Base-by-base conservation (phyloP, 495 filamentous ascomycete species). In the Penicillium waksmanii region DNA sequence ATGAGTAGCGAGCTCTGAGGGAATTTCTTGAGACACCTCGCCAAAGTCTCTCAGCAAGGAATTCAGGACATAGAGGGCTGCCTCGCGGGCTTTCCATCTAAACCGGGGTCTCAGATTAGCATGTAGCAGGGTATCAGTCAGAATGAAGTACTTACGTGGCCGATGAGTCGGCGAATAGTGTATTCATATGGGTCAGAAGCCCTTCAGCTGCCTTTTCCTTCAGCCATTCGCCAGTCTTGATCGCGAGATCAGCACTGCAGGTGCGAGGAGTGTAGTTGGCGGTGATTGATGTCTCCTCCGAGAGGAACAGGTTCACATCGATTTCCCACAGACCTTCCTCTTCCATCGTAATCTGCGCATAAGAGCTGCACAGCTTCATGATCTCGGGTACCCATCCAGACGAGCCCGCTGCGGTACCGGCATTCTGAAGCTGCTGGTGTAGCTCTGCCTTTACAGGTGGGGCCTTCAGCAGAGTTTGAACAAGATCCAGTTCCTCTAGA, bases 301-400 rank as follows among this genome's bases (percentile, higher is more conserved):
- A 92, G 27, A 98, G 81, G 73, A 96, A 98, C 1, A 98, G 82
- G 49, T 96, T 98, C 54, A 96, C 86, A 73, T 98, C 95, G 57
- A 97, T 88, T 56, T 98, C 92, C 95, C 95, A 98, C 27, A 98
- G 77, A 8, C 89, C 91, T 72, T 96, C 91, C 67, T 98, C 96
- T 69, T 98, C 95, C 12, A 84, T 86, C 4, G 91, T 91, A 61
- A 98, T 96, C 61, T 96, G 92, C n/a, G 92, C 87, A 70, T 96
- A 96, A 3, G 87, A 85, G 5, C 89, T 84, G n/a, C 89, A 82
- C 23, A 96, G 76, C 68, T 88, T 87, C 83, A 96, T 85, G 19
- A 97, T 82, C 61, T 96, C 90, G 17, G 87, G 80, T 17, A 96
- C 74, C 93, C 93, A 97, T 56, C 73, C 75, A 38, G 75, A 67